phyloP scores from a whole-genome alignment of 1,284 basidiomycete species.

The Apiotrichum mycotoxinovorans region DNA sequence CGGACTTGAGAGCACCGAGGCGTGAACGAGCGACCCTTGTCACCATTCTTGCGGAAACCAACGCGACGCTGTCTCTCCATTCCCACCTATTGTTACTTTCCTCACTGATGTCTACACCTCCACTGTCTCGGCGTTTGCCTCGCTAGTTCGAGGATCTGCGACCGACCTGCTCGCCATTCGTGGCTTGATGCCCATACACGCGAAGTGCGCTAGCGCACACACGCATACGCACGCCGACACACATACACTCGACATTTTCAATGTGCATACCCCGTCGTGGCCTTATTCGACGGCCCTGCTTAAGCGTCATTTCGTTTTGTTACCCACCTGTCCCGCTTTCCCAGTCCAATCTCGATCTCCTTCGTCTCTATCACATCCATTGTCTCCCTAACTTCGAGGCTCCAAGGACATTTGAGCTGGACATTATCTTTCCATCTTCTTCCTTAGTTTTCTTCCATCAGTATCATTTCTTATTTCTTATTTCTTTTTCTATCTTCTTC shows the following conservation, averaged over 20 bases:
- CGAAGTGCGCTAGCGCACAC: background rate
- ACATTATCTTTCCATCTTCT: background rate
- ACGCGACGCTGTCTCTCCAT: background rate
- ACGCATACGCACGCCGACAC: background rate
- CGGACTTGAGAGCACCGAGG: conserved; percentile 10
- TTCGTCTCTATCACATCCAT: background rate
- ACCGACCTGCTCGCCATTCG: background rate
- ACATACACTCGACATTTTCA: background rate
- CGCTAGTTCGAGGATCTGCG: background rate
- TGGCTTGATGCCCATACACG: background rate
- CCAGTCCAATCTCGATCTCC: background rate
- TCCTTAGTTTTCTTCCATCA: background rate
- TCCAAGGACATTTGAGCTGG: conserved; percentile 2
- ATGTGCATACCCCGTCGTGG: conserved; percentile 1
- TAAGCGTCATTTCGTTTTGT: background rate
- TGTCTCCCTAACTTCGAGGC: background rate
- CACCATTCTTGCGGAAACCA: background rate
- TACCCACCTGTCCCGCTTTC: background rate
- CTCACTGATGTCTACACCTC: too few relatives aligned
- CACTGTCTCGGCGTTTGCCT: background rate
- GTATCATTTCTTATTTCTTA: background rate
- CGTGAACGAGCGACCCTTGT: background rate
- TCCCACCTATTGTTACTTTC: background rate
- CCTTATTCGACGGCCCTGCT: too few relatives aligned
- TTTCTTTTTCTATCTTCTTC: background rate